These are phyloP conservation scores for Pleurotus platypus DNA, from an alignment of 768 basidiomycete species.

Conservation along the genomic window DNA sequence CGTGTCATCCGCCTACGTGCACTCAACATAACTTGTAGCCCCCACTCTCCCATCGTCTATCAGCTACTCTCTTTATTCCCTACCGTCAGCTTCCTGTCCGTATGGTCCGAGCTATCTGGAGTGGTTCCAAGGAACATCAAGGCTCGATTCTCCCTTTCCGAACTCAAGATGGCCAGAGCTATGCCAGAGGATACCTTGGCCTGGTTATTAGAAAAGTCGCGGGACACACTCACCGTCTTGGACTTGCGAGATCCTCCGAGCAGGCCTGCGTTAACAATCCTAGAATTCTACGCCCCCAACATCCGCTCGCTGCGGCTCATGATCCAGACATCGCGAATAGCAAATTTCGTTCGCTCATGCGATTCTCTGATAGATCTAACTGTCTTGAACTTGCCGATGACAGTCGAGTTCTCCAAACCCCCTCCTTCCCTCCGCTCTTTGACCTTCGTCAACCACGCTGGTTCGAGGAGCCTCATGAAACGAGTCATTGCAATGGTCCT, in stretches of 20 bases:
- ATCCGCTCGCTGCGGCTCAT: conserved; percentile 37
- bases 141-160: conserved; percentile 23
- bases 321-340: conserved; percentile 23
- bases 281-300: conserved; percentile 22
- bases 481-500: conserved; percentile 26
- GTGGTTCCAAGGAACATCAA: conserved; percentile 14
- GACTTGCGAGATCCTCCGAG: conserved; percentile 31
- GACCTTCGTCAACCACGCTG: conserved; percentile 26
- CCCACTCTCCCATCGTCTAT: conserved; percentile 38
- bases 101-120: conserved; percentile 32
- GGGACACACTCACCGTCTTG: conserved; percentile 29
- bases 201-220: conserved; percentile 35
- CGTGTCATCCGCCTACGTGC: conserved; percentile 4
- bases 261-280: conserved; percentile 14
- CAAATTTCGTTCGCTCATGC: conserved; percentile 29
- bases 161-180: conserved; percentile 31
- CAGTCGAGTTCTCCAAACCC: conserved; percentile 26
- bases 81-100: conserved; percentile 29
- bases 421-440: conserved; percentile 34
- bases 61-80: conserved; percentile 35
- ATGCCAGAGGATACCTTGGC: conserved; percentile 21
- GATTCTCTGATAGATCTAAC: conserved; percentile 32
- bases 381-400: conserved; percentile 26
- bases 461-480: conserved; percentile 15
- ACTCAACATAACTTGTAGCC: conserved; percentile 20